These are phyloP conservation scores for Carex pumila DNA, from an alignment of 176 grass and related monocot genomes.

Conservation along the genomic window DNA sequence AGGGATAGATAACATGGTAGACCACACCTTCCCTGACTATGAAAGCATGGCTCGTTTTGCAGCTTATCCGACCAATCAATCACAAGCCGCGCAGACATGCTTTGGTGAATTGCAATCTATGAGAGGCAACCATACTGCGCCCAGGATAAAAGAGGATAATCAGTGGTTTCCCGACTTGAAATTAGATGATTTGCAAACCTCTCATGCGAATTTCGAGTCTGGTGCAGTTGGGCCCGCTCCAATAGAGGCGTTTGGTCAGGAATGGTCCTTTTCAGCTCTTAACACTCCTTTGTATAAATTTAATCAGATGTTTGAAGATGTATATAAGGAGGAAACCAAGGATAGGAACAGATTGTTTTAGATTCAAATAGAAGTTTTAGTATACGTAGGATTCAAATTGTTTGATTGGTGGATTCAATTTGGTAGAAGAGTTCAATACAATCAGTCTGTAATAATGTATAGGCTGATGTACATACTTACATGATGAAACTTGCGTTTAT, in stretches of 20 bases:
- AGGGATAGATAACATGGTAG: background rate
- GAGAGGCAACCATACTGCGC: background rate
- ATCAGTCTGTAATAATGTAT: background rate
- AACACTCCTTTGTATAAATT: background rate
- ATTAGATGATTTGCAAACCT: slow-evolving; percentile 20
- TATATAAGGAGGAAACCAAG: slow-evolving; percentile 11
- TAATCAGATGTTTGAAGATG: background rate
- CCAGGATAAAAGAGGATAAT: slow-evolving; percentile 8
- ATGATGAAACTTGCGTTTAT: background rate
- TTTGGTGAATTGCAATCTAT: background rate
- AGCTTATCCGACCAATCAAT: slow-evolving; percentile 12
- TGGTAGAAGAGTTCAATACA: background rate
- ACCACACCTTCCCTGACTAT: slow-evolving; percentile 3
- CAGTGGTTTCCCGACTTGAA: slow-evolving; percentile 6
- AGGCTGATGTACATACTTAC: background rate
- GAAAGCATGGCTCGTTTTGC: background rate
- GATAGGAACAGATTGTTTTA: slow-evolving; percentile 6
- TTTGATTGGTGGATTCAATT: background rate
- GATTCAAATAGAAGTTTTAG: background rate
- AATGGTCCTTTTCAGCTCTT: background rate
- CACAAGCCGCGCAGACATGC: background rate
- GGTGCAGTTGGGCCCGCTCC: background rate
- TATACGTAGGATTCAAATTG: slow-evolving; percentile 10
- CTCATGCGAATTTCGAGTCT: background rate
- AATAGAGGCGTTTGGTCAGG: slow-evolving; percentile 3